Evolutionary conservation across 805 yeast species (phyloP).

Genomic region (Nakazawaea anatomiae): DNA sequence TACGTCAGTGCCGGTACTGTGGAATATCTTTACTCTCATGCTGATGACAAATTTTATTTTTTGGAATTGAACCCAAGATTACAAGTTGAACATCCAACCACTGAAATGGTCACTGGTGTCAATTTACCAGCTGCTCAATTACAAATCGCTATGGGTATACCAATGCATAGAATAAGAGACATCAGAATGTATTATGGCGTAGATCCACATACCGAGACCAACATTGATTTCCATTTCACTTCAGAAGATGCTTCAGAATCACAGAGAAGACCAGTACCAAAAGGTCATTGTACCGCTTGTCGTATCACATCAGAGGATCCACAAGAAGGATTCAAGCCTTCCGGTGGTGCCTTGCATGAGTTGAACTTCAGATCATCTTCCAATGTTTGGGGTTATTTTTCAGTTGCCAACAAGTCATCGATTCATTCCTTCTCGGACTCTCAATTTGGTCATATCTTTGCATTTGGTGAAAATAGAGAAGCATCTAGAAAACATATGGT

Average conservation of each 20-base stretch:
- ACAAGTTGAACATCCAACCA: conserved; percentile 99
- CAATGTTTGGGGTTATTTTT: conserved; percentile 99
- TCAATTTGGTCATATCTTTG: conserved; percentile 98
- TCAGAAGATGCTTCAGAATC: conserved; percentile 62
- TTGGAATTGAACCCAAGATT: conserved; percentile 96
- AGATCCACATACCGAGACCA: conserved; percentile 88
- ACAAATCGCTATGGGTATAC: conserved; percentile 99
- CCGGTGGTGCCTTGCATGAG: conserved; percentile 95
- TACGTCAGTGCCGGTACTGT: conserved; percentile 99
- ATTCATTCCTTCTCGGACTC: conserved; percentile 98
- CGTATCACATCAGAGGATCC: conserved; percentile 99
- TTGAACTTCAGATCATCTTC: conserved; percentile 95
- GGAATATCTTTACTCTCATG: conserved; percentile 90
- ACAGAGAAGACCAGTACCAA: conserved; percentile 92
- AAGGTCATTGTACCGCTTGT: conserved; percentile 98
- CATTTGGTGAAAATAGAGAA: conserved; percentile 97
- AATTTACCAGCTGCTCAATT: conserved; percentile 97
- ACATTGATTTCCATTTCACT: conserved; percentile 85
- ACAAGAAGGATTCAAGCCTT: conserved; percentile 98
- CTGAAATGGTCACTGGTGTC: conserved; percentile 99
- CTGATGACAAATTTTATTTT: conserved; percentile 92
- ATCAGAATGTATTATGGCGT: conserved; percentile 91
- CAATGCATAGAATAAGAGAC: conserved; percentile 90
- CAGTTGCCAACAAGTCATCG: conserved; percentile 93
- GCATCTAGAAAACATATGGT: conserved; percentile 99